These are phyloP conservation scores for Peronospora tabacina DNA, from an alignment of 352 stramenopile genomes.

Conservation along the genomic window DNA sequence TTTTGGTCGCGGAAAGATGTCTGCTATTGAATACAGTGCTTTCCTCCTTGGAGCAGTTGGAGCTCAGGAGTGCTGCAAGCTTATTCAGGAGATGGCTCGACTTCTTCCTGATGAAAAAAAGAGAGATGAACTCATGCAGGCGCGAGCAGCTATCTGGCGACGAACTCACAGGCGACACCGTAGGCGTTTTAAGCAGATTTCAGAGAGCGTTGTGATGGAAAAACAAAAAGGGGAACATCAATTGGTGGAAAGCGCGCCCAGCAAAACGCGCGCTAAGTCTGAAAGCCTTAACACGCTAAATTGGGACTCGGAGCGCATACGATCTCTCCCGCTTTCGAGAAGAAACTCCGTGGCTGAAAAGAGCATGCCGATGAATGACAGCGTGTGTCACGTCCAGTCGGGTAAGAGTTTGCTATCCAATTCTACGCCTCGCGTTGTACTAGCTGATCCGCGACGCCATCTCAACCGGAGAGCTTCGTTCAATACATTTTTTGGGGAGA, in stretches of 20 bases:
- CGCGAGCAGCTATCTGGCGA: constrained; percentile 53
- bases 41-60: constrained; percentile 66
- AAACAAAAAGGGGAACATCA: constrained; percentile 46
- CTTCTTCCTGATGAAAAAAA: constrained; percentile 63
- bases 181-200: constrained; percentile 74
- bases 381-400: constrained; percentile 9
- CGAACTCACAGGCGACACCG: constrained; percentile 51
- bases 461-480: constrained; percentile 58
- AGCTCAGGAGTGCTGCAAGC: constrained; percentile 54
- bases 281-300: constrained; percentile 31
- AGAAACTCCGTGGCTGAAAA: constrained; percentile 40
- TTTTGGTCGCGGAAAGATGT: constrained; percentile 59
- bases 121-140: constrained; percentile 50
- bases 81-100: constrained; percentile 66
- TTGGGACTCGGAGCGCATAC: constrained; percentile 18
- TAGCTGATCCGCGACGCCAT: constrained; percentile 54
- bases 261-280: constrained; percentile 40
- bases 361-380: constrained; percentile 13
- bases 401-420: constrained; percentile 17
- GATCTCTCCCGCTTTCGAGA: constrained; percentile 10
- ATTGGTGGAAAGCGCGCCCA: constrained; percentile 20
- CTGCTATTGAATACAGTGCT: constrained; percentile 66
- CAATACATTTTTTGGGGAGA: constrained; percentile 48
- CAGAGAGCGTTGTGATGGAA: constrained; percentile 59
- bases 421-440: constrained; percentile 21